Base-by-base conservation (phyloP, 1,284 basidiomycete genomes). In the Cryptococcus sp. region DNA sequence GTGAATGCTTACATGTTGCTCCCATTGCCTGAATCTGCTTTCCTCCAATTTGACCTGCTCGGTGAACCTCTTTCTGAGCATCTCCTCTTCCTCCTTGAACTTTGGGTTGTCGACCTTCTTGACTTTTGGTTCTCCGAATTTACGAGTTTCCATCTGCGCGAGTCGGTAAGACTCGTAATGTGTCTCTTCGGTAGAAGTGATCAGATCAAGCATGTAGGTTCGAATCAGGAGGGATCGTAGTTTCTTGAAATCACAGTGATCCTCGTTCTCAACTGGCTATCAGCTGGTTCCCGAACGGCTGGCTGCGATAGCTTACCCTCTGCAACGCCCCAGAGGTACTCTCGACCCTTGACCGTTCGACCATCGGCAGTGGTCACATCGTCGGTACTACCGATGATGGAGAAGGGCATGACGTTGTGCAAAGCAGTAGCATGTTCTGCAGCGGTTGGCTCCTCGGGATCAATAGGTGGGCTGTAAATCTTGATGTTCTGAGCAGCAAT, bases 31-130 rank as follows among this genome's bases (percentile, higher is more conserved):
- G 83, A 99, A 99, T 56, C 96, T 82, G 11, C 88, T 83, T 75
- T 99, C 94, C 80, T 99, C 94, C 55, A 92, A 81, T 81, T 99
- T 99, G 82, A 99, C 96, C 79, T 98, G 94, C 76, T 99, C 96
- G 31, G 94, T 99, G 78, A 99, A 99, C 57, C 92, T 84, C 82
- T 94, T 97, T 68, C 94, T 81, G 59, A 98, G 83, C 58, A 85
- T 81, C 77, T 99, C 94, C 75, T 99, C 94, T 77, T 99, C 94
- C 76, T 98, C 96, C 81, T 94, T 94, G 85, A 96, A 99, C 78
- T 98, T 98, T 67, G 96, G 96, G 78, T 98, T 99, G 78, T 98
- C 94, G 62, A 93, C 81, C 80, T 97, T 98, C 83, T 92, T 94
- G 66, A 96, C 91, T 80, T 98, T 98, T 63, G 92, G 86, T 77